Conservation (phyloP, 257 asterid genomes). For the Rauvolfia tetraphylla region DNA sequence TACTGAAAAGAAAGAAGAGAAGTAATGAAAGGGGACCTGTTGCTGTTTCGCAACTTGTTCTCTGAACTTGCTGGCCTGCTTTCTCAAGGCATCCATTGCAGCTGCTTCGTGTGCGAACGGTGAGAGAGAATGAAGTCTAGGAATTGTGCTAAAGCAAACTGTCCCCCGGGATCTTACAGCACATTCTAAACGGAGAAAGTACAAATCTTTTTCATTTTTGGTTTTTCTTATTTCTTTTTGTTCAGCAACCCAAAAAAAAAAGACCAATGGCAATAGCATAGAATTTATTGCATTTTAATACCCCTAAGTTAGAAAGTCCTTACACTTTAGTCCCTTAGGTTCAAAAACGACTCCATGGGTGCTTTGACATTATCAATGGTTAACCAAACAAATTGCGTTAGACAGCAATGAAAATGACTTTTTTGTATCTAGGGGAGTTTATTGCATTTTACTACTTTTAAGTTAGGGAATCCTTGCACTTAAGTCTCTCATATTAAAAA, state of each 20-base stretch:
- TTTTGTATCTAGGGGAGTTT: too few species aligned
- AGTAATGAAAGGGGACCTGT: constrained; percentile 44
- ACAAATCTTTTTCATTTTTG: background rate
- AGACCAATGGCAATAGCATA: too few species aligned
- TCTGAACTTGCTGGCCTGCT: constrained; percentile 83
- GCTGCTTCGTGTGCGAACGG: background rate
- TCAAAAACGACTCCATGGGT: too few species aligned
- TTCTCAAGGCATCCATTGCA: constrained; percentile 84
- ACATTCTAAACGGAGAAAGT: background rate
- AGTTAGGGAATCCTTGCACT: too few species aligned
- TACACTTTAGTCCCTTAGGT: too few species aligned
- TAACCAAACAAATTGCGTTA: too few species aligned
- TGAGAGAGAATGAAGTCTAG: background rate
- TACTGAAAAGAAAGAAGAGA: background rate
- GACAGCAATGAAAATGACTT: too few species aligned
- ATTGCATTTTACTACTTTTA: too few species aligned
- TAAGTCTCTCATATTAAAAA: too few species aligned
- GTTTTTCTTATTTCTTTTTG: background rate
- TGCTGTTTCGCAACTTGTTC: constrained; percentile 98
- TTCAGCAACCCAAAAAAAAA: background rate
- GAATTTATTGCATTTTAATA: too few species aligned
- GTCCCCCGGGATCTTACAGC: background rate
- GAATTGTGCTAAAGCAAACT: background rate
- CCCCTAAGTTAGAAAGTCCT: too few species aligned
- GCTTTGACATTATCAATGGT: too few species aligned